phyloP scores from a whole-genome alignment of 2,329 filamentous ascomycete genomes.

The Zymoseptoria brevis region DNA sequence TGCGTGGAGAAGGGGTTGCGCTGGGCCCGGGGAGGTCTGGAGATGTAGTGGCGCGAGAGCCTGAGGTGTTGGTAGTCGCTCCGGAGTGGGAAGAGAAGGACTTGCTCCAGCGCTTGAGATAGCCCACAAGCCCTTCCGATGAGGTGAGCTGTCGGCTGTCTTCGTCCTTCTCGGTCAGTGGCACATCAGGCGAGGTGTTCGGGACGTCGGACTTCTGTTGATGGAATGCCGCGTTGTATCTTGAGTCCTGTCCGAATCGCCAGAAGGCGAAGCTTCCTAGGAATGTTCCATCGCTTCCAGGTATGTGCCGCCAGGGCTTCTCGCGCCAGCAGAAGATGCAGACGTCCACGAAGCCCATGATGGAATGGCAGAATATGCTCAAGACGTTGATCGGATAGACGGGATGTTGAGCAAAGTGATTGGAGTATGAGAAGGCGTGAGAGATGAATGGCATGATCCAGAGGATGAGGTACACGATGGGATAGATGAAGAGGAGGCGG shows the following conservation, averaged over 20 bases:
- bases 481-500: constrained; percentile 67
- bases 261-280: constrained; percentile 33
- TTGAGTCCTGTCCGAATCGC: constrained; percentile 8
- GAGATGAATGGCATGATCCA: constrained; percentile 65
- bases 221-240: not conserved
- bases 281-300: constrained; percentile 36
- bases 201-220: not conserved
- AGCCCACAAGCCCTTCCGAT: not conserved
- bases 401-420: constrained; percentile 43
- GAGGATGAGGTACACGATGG: constrained; percentile 60
- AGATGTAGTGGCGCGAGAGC: not conserved
- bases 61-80: not conserved
- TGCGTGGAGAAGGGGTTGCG: not conserved
- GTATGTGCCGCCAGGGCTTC: constrained; percentile 59
- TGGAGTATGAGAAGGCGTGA: constrained; percentile 54
- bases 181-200: not conserved
- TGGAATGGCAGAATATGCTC: constrained; percentile 51
- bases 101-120: not conserved
- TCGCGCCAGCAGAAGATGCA: constrained; percentile 62
- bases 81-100: not conserved
- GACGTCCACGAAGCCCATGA: constrained; percentile 62
- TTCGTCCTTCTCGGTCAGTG: not conserved
- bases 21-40: not conserved
- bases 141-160: not conserved
- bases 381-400: constrained; percentile 51